These are phyloP conservation scores for Exophiala oligosperma DNA, from an alignment of 2,329 filamentous ascomycete species.

Conservation along the genomic window DNA sequence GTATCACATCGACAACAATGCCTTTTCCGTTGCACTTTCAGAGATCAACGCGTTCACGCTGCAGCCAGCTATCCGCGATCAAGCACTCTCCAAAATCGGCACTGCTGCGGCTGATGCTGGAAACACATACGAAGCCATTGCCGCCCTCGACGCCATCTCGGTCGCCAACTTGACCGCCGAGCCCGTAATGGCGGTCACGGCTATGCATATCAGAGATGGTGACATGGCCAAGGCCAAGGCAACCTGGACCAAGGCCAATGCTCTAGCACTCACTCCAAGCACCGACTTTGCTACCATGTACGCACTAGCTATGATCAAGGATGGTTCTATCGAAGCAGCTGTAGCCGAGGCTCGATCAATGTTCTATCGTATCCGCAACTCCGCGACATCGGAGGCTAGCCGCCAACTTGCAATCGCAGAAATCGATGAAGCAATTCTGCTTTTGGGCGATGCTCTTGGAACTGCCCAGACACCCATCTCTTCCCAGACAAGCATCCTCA, in stretches of 20 bases:
- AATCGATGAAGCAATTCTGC: conserved; percentile 82
- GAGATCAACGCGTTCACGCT: conserved; percentile 30
- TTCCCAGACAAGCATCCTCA: conserved; percentile 56
- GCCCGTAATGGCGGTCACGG: conserved; percentile 75
- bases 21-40: conserved; percentile 19
- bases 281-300: conserved; percentile 82
- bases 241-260: conserved; percentile 75
- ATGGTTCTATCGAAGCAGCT: conserved; percentile 80
- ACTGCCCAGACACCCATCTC: conserved; percentile 53
- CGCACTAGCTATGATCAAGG: conserved; percentile 80
- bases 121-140: conserved; percentile 65
- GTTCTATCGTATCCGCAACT: conserved; percentile 77
- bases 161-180: conserved; percentile 50
- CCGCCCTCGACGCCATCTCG: conserved; percentile 63
- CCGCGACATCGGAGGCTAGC: conserved; percentile 45
- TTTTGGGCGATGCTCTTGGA: conserved; percentile 59
- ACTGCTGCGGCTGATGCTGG: conserved; percentile 77
- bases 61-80: conserved; percentile 59
- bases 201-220: conserved; percentile 79
- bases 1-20: conserved; percentile 61
- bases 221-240: conserved; percentile 74
- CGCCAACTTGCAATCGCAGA: conserved; percentile 67
- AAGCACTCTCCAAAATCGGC: conserved; percentile 72
- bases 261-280: conserved; percentile 45
- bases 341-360: conserved; percentile 77